Conservation (phyloP, 208 protist genomes). For the Wallacemonas sp. region DNA sequence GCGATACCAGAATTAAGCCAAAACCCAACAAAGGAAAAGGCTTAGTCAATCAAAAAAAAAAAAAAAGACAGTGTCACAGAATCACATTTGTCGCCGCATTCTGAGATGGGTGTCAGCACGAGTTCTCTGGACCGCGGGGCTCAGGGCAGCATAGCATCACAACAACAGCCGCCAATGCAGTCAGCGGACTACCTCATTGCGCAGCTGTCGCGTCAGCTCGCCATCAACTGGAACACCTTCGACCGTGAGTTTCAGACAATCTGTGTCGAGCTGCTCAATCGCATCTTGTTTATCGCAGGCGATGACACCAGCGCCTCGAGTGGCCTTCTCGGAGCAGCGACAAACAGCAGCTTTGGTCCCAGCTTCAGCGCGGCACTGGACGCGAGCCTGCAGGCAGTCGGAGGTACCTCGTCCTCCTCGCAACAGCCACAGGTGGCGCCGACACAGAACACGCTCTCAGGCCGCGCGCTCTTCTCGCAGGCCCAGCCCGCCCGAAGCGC, state of each 20-base stretch:
- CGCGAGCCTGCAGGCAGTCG: too few relatives aligned
- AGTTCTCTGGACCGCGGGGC: too few relatives aligned
- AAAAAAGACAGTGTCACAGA: background rate
- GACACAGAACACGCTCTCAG: background rate
- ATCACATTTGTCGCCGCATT: too few relatives aligned
- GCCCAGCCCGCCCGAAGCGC: background rate
- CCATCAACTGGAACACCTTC: constrained; percentile 11
- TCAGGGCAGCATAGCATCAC: too few relatives aligned
- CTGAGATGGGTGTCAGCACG: too few relatives aligned
- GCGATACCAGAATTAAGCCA: background rate
- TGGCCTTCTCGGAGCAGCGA: too few relatives aligned
- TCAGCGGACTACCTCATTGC: background rate
- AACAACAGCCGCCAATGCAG: too few relatives aligned
- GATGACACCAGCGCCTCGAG: background rate
- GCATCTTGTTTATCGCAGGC: background rate
- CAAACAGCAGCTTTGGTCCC: background rate
- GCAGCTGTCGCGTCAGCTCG: constrained; percentile 1
- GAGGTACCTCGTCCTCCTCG: too few relatives aligned
- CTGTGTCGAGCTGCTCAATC: background rate
- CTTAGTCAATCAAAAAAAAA: background rate
- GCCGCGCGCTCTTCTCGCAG: background rate
- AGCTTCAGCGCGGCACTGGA: too few relatives aligned
- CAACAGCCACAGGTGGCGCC: background rate
- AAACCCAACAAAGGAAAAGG: constrained; percentile 1
- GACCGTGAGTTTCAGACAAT: constrained; percentile 8